phyloP scores from a whole-genome alignment of 345 rosid genomes.

The Eutrema japonicum region DNA sequence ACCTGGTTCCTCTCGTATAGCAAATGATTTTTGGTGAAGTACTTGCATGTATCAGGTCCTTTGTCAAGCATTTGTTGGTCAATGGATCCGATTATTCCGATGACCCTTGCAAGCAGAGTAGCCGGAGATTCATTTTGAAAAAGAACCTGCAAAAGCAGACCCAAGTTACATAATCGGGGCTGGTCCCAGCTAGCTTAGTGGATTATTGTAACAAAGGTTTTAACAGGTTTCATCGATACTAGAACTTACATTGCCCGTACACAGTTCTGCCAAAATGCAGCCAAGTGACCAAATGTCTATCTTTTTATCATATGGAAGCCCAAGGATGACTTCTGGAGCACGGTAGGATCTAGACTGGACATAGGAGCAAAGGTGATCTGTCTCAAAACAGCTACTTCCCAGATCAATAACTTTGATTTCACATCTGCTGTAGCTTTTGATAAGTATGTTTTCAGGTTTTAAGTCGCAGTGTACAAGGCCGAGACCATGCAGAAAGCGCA shows the following conservation, averaged over 20 bases:
- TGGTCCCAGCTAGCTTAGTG: conserved; percentile 25
- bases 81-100: conserved; percentile 79
- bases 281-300: conserved; percentile 97
- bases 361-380: conserved; percentile 95
- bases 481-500: conserved; percentile 86
- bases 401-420: conserved; percentile 98
- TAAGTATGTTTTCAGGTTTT: conserved; percentile 92
- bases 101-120: conserved; percentile 85
- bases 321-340: conserved; percentile 94
- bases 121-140: conserved; percentile 98
- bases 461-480: conserved; percentile 96
- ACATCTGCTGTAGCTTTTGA: conserved; percentile 96
- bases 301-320: conserved; percentile 94
- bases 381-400: conserved; percentile 99
- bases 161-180: neutral
- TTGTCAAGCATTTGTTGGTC: conserved; percentile 81
- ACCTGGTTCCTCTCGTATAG: conserved; percentile 97
- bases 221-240: conserved; percentile 22
- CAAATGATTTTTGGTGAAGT: conserved; percentile 89
- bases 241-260: conserved; percentile 92
- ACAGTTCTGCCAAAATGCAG: conserved; percentile 95
- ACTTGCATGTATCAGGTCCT: conserved; percentile 91
- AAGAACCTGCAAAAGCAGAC: conserved; percentile 65
- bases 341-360: conserved; percentile 99
- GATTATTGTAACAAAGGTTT: neutral